Evolutionary conservation across 1,139 yeast genomes (phyloP).

Genomic region (Zygosaccharomyces sapae): DNA sequence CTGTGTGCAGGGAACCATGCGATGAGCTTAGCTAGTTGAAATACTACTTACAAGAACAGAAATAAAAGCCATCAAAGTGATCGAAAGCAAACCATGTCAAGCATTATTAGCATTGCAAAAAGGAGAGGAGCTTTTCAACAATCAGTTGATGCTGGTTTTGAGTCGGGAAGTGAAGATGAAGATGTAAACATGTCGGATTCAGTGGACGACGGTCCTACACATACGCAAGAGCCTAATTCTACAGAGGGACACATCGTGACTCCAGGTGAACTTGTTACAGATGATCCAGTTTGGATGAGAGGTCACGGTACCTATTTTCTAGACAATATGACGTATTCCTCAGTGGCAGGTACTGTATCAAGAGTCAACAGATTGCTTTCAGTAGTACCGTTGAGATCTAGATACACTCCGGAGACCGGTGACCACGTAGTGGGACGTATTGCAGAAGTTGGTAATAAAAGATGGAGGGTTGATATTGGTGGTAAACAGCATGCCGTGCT

Average conservation of each 20-base stretch:
- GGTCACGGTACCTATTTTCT: constrained; percentile 94
- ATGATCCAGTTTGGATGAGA: constrained; percentile 96
- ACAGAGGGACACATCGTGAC: constrained; percentile 54
- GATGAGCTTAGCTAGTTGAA: constrained; percentile 3
- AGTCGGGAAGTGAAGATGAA: constrained; percentile 19
- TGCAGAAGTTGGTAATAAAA: constrained; percentile 85
- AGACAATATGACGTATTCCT: constrained; percentile 66
- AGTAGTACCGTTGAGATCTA: constrained; percentile 80
- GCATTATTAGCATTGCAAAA: constrained; percentile 30
- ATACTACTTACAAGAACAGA: background rate
- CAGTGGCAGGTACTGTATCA: constrained; percentile 88
- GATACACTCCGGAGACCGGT: constrained; percentile 91
- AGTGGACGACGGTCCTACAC: constrained; percentile 9
- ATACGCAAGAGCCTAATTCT: constrained; percentile 24
- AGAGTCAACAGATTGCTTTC: constrained; percentile 82
- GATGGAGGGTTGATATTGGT: constrained; percentile 98
- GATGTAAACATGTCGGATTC: constrained; percentile 24
- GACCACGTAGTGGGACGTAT: constrained; percentile 94
- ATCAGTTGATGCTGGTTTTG: constrained; percentile 11
- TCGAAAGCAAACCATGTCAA: constrained; percentile 23
- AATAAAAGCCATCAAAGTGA: background rate
- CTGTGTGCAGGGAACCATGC: background rate
- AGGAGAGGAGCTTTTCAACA: constrained; percentile 30
- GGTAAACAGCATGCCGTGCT: constrained; percentile 87
- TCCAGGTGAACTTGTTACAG: constrained; percentile 96